phyloP scores from a whole-genome alignment of 768 basidiomycete species.

The Xerocomus potaroensis region DNA sequence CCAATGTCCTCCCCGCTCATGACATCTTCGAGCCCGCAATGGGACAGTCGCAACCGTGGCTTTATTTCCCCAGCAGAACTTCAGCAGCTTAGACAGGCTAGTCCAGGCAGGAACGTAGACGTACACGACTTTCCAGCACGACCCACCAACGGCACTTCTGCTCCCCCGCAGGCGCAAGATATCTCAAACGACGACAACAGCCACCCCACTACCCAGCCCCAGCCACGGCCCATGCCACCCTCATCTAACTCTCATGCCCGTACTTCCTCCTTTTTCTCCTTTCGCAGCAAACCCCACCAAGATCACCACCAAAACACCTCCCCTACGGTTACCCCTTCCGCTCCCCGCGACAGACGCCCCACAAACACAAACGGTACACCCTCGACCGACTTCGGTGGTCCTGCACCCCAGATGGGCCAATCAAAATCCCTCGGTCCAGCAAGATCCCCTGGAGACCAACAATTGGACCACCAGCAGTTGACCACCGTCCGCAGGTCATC shows the following conservation, averaged over 20 bases:
- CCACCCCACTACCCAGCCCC: constrained; percentile 19
- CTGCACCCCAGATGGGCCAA: constrained; percentile 30
- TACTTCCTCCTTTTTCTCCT: constrained; percentile 64
- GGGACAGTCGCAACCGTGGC: constrained; percentile 33
- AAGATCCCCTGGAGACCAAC: constrained; percentile 18
- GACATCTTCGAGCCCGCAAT: constrained; percentile 32
- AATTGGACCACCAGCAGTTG: constrained; percentile 23
- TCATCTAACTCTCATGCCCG: constrained; percentile 41
- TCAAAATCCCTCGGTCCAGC: constrained; percentile 30
- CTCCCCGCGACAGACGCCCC: constrained; percentile 13
- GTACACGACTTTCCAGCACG: constrained; percentile 34
- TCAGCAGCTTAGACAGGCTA: constrained; percentile 32
- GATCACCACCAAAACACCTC: constrained; percentile 13
- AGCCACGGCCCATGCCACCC: constrained; percentile 27
- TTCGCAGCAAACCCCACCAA: constrained; percentile 39
- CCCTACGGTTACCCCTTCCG: constrained; percentile 14
- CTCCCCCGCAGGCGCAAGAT: constrained; percentile 13
- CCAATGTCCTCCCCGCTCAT: constrained; percentile 16
- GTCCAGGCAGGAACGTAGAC: constrained; percentile 27
- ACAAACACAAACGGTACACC: constrained; percentile 11
- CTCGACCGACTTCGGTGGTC: constrained; percentile 19
- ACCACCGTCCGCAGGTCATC: constrained; percentile 18
- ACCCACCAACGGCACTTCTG: constrained; percentile 15
- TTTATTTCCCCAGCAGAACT: constrained; percentile 33
- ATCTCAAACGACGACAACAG: constrained; percentile 16